Evolutionary conservation across 352 stramenopile species (phyloP), one percentile per base, ranked within the genome.

Genomic region (Globisporangium alternatum): DNA sequence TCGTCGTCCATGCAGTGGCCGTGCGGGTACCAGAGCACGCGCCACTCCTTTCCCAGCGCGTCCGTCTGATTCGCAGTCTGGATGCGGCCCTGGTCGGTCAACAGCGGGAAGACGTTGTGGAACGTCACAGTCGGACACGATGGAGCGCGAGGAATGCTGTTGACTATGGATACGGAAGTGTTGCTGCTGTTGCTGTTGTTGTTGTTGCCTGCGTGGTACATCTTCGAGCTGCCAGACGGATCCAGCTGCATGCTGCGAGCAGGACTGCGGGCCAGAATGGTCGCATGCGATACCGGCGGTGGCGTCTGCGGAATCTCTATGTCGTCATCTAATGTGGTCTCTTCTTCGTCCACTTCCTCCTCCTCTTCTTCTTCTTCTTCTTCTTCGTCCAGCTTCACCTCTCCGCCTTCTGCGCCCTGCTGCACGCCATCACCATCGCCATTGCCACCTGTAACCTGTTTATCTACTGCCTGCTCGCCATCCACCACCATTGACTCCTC

Each of bases 1-100:
- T 80, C 59, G 59, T 69, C 59, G 47, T 85, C 66, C 13, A 79
- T 64, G 25, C 65, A 65, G 37, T 71, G 68, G 9, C 85, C 84
- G 56, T 78, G 70, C 13, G 80, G 79, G 22, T 83, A 83, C 82
- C 82, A 93, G 62, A 85, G 64, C 13, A 93, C 68, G 35, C 83
- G 79, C 85, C 85, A 93, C 33, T 65, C 55, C 21, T 68, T 68
- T 31, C 73, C 80, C 6, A 61, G 51, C 5, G 71, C 69, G 62
- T 93, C 85, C 13, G 56, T 60, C 60, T 77, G 44, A 2, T 52
- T 8, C 1, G 70, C 52, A 7, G 79, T 87, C 6, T 74, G 25
- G 25, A 85, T 31, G 0, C 65, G 71, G 25, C 64, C 30, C 31
- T 81, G 70, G 41, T 67, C 71, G 2, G 64, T 74, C 19, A 93